These are phyloP conservation scores for Verbascum thapsus DNA, from an alignment of 257 asterid genomes.

Conservation along the genomic window DNA sequence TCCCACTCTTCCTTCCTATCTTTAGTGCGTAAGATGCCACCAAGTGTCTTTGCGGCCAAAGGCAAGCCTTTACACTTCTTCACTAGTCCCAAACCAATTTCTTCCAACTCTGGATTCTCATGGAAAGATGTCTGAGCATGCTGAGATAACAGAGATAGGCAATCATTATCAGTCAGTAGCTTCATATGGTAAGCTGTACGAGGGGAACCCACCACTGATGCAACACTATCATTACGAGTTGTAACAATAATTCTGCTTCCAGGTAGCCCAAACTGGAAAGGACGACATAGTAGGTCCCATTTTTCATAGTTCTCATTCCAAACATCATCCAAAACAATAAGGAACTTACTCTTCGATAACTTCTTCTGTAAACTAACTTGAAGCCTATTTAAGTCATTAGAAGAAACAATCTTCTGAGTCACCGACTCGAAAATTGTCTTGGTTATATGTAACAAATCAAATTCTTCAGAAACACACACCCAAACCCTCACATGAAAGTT, in stretches of 20 bases:
- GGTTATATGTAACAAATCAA: slow-evolving; percentile 49
- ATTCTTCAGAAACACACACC: slow-evolving; percentile 56
- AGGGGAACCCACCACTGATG: slow-evolving; percentile 47
- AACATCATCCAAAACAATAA: slow-evolving; percentile 60
- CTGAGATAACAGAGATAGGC: slow-evolving; percentile 46
- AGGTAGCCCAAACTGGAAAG: slow-evolving; percentile 41
- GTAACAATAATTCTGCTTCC: slow-evolving; percentile 65
- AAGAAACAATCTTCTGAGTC: slow-evolving; percentile 17
- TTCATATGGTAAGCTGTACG: slow-evolving; percentile 51
- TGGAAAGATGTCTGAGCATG: slow-evolving; percentile 43
- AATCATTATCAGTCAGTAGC: slow-evolving; percentile 47
- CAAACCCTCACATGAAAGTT: slow-evolving; percentile 47
- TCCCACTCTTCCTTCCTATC: slow-evolving; percentile 51
- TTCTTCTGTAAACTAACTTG: slow-evolving; percentile 47
- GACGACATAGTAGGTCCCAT: slow-evolving; percentile 45
- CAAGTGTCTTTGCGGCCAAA: slow-evolving; percentile 68
- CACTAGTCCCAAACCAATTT: slow-evolving; percentile 48
- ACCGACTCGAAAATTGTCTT: slow-evolving; percentile 40
- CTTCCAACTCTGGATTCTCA: slow-evolving; percentile 32
- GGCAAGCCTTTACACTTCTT: slow-evolving; percentile 73
- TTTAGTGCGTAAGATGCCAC: slow-evolving; percentile 56
- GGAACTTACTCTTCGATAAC: slow-evolving; percentile 45
- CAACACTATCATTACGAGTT: slow-evolving; percentile 50
- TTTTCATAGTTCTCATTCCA: slow-evolving; percentile 47
- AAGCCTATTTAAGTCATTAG: slow-evolving; percentile 45